These are phyloP conservation scores for Trichoderma arundinaceum DNA, from an alignment of 2,329 filamentous ascomycete genomes.

Conservation along the genomic window DNA sequence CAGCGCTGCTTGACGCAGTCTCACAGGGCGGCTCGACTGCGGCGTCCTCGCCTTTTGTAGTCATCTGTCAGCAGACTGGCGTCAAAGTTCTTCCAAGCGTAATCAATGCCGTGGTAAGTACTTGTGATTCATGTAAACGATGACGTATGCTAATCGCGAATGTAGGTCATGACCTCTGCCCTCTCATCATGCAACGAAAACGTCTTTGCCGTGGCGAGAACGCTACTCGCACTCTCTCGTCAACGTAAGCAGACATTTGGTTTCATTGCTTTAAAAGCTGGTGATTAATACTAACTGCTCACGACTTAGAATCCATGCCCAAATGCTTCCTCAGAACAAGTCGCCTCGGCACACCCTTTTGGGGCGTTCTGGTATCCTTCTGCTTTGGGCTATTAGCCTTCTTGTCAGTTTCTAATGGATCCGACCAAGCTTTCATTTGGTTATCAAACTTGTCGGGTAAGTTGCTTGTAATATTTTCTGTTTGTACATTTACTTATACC, in stretches of 20 bases:
- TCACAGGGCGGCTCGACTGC: conserved; percentile 59
- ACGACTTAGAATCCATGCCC: conserved; percentile 50
- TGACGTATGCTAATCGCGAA: not conserved
- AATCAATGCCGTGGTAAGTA: conserved; percentile 58
- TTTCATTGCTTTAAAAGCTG: not conserved
- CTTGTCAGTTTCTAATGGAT: conserved; percentile 52
- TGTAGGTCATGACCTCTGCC: conserved; percentile 52
- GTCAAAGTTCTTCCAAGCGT: conserved; percentile 56
- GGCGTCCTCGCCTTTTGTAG: conserved; percentile 57
- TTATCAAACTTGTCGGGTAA: conserved; percentile 60
- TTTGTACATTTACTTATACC: not conserved
- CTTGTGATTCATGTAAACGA: not conserved
- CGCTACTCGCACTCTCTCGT: conserved; percentile 58
- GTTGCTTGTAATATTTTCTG: not conserved
- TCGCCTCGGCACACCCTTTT: conserved; percentile 57
- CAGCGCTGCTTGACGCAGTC: conserved; percentile 45
- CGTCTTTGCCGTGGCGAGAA: conserved; percentile 58
- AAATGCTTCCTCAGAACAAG: conserved; percentile 56
- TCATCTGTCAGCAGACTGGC: conserved; percentile 55
- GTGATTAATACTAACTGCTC: not conserved
- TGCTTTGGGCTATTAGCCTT: conserved; percentile 55
- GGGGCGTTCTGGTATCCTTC: conserved; percentile 50
- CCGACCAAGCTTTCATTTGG: conserved; percentile 59
- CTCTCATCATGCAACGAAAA: conserved; percentile 62
- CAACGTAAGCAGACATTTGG: conserved; percentile 44